Conservation (phyloP, 257 asterid species). For the Nicotiana paniculata region DNA sequence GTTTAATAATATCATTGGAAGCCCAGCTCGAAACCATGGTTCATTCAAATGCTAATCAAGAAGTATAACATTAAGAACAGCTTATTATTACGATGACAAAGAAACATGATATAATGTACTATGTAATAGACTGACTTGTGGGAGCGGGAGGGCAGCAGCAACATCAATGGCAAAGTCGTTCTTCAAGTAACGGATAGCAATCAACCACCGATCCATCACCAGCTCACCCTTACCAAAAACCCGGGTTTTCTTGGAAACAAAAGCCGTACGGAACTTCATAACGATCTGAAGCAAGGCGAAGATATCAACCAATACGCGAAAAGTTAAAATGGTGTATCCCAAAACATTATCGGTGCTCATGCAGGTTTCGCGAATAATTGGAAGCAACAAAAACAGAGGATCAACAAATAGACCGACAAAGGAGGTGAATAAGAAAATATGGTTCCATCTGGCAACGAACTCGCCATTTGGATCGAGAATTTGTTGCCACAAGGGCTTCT, state of each 20-base stretch:
- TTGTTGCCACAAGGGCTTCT: slow-evolving; percentile 55
- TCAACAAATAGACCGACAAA: slow-evolving; percentile 69
- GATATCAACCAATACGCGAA: slow-evolving; percentile 54
- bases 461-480: slow-evolving; percentile 74
- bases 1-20: not conserved
- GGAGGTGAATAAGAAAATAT: slow-evolving; percentile 50
- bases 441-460: slow-evolving; percentile 58
- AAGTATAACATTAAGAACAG: not conserved
- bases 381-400: slow-evolving; percentile 69
- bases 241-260: slow-evolving; percentile 49
- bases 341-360: slow-evolving; percentile 39
- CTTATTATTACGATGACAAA: not conserved
- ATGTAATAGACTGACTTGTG: slow-evolving; percentile 43
- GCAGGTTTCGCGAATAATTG: slow-evolving; percentile 38
- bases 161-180: slow-evolving; percentile 63
- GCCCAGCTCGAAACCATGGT: not conserved
- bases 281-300: slow-evolving; percentile 60
- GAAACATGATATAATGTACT: not conserved
- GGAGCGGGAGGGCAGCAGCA: slow-evolving; percentile 88
- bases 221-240: slow-evolving; percentile 88
- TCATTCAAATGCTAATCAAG: not conserved
- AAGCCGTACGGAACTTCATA: slow-evolving; percentile 77
- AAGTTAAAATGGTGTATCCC: slow-evolving; percentile 33
- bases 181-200: slow-evolving; percentile 54
- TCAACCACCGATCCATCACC: slow-evolving; percentile 46